Evolutionary conservation across 805 yeast species (phyloP), one percentile per base, ranked within the genome.

Genomic region (Starmerella geochares): DNA sequence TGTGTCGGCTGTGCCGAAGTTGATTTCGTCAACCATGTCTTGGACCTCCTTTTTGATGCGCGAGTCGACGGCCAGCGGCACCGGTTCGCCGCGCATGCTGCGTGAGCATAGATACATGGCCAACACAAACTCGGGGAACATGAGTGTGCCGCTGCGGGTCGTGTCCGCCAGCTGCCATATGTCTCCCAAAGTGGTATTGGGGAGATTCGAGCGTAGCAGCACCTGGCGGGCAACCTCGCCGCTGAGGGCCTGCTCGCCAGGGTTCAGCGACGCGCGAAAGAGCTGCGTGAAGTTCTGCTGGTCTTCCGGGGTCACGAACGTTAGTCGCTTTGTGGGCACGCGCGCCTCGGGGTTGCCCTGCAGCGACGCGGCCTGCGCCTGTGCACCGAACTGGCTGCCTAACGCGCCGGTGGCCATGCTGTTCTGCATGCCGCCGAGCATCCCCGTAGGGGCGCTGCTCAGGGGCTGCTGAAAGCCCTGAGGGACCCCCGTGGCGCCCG

Each of bases 91-190:
- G 58, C 77, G 79, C 58, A 85, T 72, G 0, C 82, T 83, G 60
- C 78, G 67, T 58, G 84, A 83, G 63, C 95, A 87, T 58, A 90
- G 72, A 65, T 87, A 90, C 72, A 90, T 79, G 16, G 95, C 87
- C 56, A 90, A 71, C 14, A 94, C 94, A 71, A 90, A 90, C 65
- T 90, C 96, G 2, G 97, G 97, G 63, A 88, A 90, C 58, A 90
- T 68, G 53, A 90, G 75, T 49, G 79, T 74, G 1, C 97, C 97
- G 7, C 92, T 80, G 60, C 79, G 82, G 58, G 80, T 83, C 2
- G 94, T 81, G 62, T 90, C 97, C n/a, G 94, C 77, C 51, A 90
- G 70, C 21, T 83, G 80, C 97, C 97, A 90, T 53, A 90, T 83
- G 58, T 79, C 86, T 2, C 90, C 90, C 58, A 90, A 72, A 38